Conservation (phyloP, 768 basidiomycete species). For the Hypholoma fasciculare region DNA sequence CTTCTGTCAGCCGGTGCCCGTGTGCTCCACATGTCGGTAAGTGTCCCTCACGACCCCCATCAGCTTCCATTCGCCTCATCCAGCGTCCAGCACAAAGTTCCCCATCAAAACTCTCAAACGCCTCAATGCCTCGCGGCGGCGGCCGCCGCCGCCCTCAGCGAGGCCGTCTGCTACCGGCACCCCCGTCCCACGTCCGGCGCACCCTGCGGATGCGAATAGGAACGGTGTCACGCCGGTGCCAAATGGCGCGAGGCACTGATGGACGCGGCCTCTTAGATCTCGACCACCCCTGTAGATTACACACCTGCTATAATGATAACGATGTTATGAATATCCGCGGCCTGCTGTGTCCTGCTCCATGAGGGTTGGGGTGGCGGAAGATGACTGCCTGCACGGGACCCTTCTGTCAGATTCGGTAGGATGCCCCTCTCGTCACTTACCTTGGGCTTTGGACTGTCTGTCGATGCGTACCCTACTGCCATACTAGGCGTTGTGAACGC, state of each 20-base stretch:
- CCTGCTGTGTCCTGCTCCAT: conserved; percentile 14
- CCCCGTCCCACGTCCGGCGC: conserved; percentile 28
- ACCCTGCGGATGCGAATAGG: conserved; percentile 1
- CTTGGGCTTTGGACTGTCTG: conserved; percentile 53
- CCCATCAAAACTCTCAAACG: conserved; percentile 90
- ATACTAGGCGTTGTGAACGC: conserved; percentile 83
- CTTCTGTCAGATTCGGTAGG: not conserved
- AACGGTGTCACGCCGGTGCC: conserved; percentile 9
- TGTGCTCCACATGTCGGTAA: conserved; percentile 92
- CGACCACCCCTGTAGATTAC: conserved; percentile 10
- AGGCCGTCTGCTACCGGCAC: conserved; percentile 30
- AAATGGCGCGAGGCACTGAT: conserved; percentile 26
- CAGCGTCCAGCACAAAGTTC: conserved; percentile 77
- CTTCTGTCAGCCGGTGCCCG: conserved; percentile 91
- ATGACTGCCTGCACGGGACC: conserved; percentile 33
- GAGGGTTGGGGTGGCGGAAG: conserved; percentile 36
- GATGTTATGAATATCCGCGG: conserved; percentile 60
- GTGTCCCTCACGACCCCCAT: conserved; percentile 27
- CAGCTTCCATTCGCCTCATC: conserved; percentile 1
- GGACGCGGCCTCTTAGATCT: conserved; percentile 5
- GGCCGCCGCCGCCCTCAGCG: conserved; percentile 16
- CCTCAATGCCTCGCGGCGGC: conserved; percentile 60
- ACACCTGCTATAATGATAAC: conserved; percentile 32
- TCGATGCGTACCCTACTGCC: conserved; percentile 73
- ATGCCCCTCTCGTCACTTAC: conserved; percentile 32